Percentiles rank a stretch among this genome's conserved stretches.
phyloP scores from a whole-genome alignment of 768 basidiomycete genomes.

The Boletales sp. region DNA sequence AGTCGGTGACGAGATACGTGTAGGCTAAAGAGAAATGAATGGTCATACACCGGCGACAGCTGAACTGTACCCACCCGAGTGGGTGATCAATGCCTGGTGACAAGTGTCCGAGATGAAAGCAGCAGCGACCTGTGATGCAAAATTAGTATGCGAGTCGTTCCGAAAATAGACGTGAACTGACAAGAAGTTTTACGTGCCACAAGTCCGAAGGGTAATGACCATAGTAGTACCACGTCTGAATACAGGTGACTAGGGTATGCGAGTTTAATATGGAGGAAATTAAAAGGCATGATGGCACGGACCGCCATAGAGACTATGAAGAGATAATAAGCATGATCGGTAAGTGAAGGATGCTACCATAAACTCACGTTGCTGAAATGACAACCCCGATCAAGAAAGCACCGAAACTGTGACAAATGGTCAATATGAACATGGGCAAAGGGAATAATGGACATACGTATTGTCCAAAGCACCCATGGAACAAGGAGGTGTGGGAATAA shows the following conservation, averaged over 20 bases:
- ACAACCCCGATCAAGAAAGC: conserved; percentile 55
- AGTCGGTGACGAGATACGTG: conserved; percentile 44
- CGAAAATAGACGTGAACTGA: conserved; percentile 20
- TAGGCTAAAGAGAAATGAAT: conserved; percentile 36
- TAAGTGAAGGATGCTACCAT: conserved; percentile 1
- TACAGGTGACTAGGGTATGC: conserved; percentile 42
- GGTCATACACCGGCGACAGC: no score
- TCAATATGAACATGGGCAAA: not conserved
- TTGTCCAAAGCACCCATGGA: conserved; percentile 31
- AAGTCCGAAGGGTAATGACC: conserved; percentile 45
- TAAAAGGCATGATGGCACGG: conserved; percentile 3
- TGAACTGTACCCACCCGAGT: conserved; percentile 38
- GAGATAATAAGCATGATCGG: not conserved
- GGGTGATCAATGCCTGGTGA: conserved; percentile 56
- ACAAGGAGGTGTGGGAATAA: not conserved
- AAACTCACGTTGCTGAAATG: conserved; percentile 47
- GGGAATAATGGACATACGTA: conserved; percentile 30
- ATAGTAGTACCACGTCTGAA: conserved; percentile 59
- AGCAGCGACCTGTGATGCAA: conserved; percentile 40
- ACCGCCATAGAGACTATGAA: conserved; percentile 51
- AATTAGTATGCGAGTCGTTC: not conserved
- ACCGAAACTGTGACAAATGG: conserved; percentile 39
- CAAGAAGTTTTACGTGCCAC: conserved; percentile 49
- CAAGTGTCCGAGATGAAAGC: conserved; percentile 53
- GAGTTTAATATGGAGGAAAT: conserved; percentile 5